Evolutionary conservation across 805 yeast genomes (phyloP), one percentile per base, ranked within the genome.

Genomic region (Hanseniaspora mollemarum): DNA sequence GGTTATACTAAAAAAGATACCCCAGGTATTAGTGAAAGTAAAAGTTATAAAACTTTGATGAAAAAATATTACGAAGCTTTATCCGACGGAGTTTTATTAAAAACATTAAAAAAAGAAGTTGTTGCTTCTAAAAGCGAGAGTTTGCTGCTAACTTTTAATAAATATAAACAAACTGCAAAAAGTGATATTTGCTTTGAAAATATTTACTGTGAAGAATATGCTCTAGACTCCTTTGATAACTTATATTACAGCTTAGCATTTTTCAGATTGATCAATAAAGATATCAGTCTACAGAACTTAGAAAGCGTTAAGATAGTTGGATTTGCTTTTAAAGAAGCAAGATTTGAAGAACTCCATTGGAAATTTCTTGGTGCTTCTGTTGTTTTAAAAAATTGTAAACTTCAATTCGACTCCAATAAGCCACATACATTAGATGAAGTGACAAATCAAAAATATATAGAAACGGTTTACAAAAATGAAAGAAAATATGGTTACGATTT

Each of bases 181-280:
- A 12, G 8, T 10, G 42, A 44, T 2, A 13, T 44, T 32, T 16
- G 7, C 15, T 13, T 44, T 24, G 36, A 44, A 15, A 44, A 44
- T 15, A 13, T 44, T 22, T 16, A 7, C 13, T 12, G 12, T 36
- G 49, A 44, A 26, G 41, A 35, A 35, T 44, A 25, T 36, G 41
- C 49, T 3, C 25, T 44, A 31, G 49, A 44, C 10, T 44, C 49
- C 7, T 44, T 44, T 44, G 49, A 44, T 6, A 44, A 44, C 19
- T 5, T 44, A 1, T 44, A 44, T 37, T 44, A 35, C n/a, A 26
- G 42, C 12, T 26, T 44, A 15, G 49, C 49, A 4, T 19, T 16
- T 16, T 44, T 24, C 8, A 44, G 25, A 9, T 39, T 25, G 12
- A 4, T 25, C 3, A 26, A 36, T 19, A 19, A 25, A 6, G 19